A percentile compares a stretch with the other conserved stretches of the same genome.
These are phyloP conservation scores for Choanephora cucurbitarum DNA, from an alignment of 371 early-diverging fungal genomes.

Conservation along the genomic window DNA sequence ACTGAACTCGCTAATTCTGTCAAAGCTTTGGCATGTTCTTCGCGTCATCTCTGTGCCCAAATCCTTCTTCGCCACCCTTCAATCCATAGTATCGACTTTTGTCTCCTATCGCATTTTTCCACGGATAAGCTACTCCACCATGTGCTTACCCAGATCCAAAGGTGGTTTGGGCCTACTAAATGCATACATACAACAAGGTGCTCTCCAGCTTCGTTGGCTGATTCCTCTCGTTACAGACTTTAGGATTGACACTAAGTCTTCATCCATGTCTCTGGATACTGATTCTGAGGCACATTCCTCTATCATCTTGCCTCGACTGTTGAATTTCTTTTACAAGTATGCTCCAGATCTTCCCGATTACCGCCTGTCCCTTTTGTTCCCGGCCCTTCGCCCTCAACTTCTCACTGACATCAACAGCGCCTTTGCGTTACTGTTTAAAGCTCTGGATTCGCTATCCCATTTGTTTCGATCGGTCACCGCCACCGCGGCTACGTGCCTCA, in stretches of 20 bases:
- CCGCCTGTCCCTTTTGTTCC: too few relatives aligned
- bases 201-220: background rate
- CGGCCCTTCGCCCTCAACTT: too few relatives aligned
- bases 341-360: too few relatives aligned
- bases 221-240: background rate
- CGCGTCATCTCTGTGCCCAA: slow-evolving; percentile 8
- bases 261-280: background rate
- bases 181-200: background rate
- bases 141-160: slow-evolving; percentile 1
- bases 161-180: slow-evolving; percentile 9
- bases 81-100: slow-evolving; percentile 3
- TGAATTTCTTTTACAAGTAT: too few relatives aligned
- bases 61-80: background rate
- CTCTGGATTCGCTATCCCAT: too few relatives aligned
- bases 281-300: background rate
- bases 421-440: too few relatives aligned
- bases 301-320: background rate
- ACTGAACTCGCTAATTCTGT: slow-evolving; percentile 22
- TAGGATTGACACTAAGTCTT: background rate
- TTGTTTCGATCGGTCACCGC: too few relatives aligned
- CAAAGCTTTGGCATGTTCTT: too few relatives aligned
- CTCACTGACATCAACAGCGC: too few relatives aligned
- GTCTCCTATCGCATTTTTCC: slow-evolving; percentile 11
- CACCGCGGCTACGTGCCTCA: too few relatives aligned
- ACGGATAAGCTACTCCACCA: background rate